Evolutionary conservation across 2,329 filamentous ascomycete genomes (phyloP), one percentile per base, ranked within the genome.

Genomic region (Ophiocordyceps unilateralis): DNA sequence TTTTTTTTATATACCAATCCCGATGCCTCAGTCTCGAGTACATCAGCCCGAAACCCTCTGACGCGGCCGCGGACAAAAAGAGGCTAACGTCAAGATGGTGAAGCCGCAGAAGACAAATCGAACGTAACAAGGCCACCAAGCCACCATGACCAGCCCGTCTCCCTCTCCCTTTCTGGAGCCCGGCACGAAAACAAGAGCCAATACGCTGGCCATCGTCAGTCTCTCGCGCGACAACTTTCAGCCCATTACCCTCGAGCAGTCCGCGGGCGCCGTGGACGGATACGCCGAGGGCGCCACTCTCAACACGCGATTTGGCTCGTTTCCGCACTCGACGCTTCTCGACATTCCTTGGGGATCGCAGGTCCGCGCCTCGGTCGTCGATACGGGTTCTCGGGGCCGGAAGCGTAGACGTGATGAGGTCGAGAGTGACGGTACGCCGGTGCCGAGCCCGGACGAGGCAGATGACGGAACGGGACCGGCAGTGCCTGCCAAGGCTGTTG

Each of bases 271-370:
- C 37, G 70, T 81, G 48, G 73, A 79, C 54, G 83, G 82, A 46
- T 87, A 87, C 53, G 73, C 74, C 24, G 81, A 87, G 56, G 83
- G 83, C 30, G 79, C 78, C 40, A 81, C 86, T 2, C 76, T 88
- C 43, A 96, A 94, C 63, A 98, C 89, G 1, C 79, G 88, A 39
- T 98, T 94, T 55, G 91, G 91, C 41, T 94, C 88, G 0, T 89
- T 87, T 47, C 83, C 84, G 0, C 84, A 89, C 57, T 81, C 74
- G 11, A 88, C 83, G 0, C 63, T 89, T 39, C 72, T 94, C 44
- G 70, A 76, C 5, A 68, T 87, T 43, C 82, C 84, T 37, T 96
- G 89, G 89, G 91, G 91, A 23, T 86, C 83, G 7, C 91, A 96
- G 58, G 79, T 96, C 20, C 74, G 85, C 40, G 91, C 91, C 8